These are phyloP conservation scores for Colletotrichum salicis DNA, from an alignment of 2,329 filamentous ascomycete genomes.

Conservation along the genomic window DNA sequence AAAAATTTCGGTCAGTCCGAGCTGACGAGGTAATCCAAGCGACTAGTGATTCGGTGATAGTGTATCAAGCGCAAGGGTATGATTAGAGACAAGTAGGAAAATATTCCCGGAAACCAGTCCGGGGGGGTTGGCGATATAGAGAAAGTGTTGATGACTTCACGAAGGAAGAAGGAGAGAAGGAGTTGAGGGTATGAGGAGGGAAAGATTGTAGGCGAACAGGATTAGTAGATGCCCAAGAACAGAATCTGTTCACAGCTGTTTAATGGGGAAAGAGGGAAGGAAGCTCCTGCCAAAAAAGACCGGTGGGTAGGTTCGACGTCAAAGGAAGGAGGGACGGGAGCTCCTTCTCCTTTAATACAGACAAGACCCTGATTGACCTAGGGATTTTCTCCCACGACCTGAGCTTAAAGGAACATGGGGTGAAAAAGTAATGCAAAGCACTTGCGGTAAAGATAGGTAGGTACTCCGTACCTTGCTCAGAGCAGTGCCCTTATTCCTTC, in stretches of 20 bases:
- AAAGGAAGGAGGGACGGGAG: slow-evolving; percentile 27
- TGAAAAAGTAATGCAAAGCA: slow-evolving; percentile 6
- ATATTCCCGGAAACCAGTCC: slow-evolving; percentile 25
- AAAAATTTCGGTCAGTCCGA: slow-evolving; percentile 16
- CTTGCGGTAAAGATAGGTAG: background rate
- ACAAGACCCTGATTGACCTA: slow-evolving; percentile 2
- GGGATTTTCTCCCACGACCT: slow-evolving; percentile 6
- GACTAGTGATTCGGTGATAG: background rate
- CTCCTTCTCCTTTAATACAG: slow-evolving; percentile 28
- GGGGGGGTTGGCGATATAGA: slow-evolving; percentile 5
- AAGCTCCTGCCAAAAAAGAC: slow-evolving; percentile 27
- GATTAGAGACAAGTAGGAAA: slow-evolving; percentile 23
- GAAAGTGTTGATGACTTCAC: slow-evolving; percentile 3
- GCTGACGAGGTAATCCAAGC: slow-evolving; percentile 9
- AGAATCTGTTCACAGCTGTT: slow-evolving; percentile 12
- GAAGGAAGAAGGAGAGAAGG: background rate
- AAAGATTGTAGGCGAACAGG: slow-evolving; percentile 32
- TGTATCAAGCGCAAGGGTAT: slow-evolving; percentile 1
- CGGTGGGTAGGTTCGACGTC: slow-evolving; percentile 11
- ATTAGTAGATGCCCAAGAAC: slow-evolving; percentile 20
- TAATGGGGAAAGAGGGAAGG: slow-evolving; percentile 2
- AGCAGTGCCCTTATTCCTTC: slow-evolving; percentile 14
- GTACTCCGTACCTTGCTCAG: background rate
- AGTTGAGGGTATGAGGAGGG: background rate
- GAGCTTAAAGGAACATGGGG: slow-evolving; percentile 19